Conservation (phyloP, 495 filamentous ascomycete genomes). For the Lentithecium fluviatile region DNA sequence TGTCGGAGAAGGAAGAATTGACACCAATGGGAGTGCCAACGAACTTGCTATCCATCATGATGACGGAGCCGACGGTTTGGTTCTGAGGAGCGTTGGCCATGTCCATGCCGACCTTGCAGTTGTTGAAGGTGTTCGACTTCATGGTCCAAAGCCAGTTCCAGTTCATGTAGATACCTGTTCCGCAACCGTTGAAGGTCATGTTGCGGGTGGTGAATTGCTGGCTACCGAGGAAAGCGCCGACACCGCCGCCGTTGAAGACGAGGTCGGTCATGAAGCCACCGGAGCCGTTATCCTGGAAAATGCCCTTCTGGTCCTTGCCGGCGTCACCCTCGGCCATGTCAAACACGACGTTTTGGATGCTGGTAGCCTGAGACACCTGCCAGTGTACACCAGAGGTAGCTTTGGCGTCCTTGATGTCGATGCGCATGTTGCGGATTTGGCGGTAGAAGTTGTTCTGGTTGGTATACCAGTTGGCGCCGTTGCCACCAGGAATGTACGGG, state of each 20-base stretch:
- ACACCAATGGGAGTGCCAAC: slow-evolving; percentile 41
- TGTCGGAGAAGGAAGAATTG: slow-evolving; percentile 37
- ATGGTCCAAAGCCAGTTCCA: slow-evolving; percentile 61
- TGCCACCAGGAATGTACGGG: slow-evolving; percentile 61
- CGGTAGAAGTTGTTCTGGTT: slow-evolving; percentile 99
- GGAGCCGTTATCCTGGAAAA: slow-evolving; percentile 89
- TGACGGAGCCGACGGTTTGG: slow-evolving; percentile 49
- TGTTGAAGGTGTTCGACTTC: slow-evolving; percentile 46
- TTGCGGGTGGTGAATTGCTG: slow-evolving; percentile 57
- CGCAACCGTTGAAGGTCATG: slow-evolving; percentile 51
- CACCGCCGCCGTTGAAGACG: slow-evolving; percentile 48
- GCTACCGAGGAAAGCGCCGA: slow-evolving; percentile 52
- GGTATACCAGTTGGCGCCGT: slow-evolving; percentile 71
- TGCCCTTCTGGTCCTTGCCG: slow-evolving; percentile 44
- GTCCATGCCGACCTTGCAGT: slow-evolving; percentile 62
- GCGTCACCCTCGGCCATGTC: slow-evolving; percentile 45
- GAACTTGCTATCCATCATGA: slow-evolving; percentile 45
- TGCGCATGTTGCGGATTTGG: slow-evolving; percentile 88
- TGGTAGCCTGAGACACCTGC: slow-evolving; percentile 96
- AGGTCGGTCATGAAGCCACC: slow-evolving; percentile 51
- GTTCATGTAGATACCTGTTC: slow-evolving; percentile 52
- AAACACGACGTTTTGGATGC: slow-evolving; percentile 56
- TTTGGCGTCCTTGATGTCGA: slow-evolving; percentile 67
- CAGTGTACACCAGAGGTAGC: slow-evolving; percentile 79
- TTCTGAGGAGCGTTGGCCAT: slow-evolving; percentile 54